Percentiles rank a stretch among this genome's conserved stretches.
Evolutionary conservation across 1,284 basidiomycete genomes (phyloP).

Genomic region (Ustilago curta): DNA sequence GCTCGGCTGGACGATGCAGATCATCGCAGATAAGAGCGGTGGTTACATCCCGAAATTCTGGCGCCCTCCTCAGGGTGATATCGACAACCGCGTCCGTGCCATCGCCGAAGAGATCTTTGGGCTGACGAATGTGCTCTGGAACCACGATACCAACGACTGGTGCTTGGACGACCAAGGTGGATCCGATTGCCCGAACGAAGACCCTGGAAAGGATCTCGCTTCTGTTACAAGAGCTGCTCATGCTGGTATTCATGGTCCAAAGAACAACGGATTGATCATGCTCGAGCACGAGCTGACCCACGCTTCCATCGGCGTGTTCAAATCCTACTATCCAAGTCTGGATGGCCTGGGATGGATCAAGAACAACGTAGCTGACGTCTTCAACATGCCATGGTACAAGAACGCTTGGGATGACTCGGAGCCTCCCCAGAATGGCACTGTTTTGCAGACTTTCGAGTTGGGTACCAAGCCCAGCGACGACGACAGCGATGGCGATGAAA

Average conservation of each 20-base stretch:
- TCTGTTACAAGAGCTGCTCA: conserved; percentile 44
- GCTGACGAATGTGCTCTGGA: conserved; percentile 65
- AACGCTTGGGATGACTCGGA: conserved; percentile 43
- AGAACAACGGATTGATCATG: conserved; percentile 78
- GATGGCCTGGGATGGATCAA: conserved; percentile 76
- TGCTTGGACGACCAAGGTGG: conserved; percentile 58
- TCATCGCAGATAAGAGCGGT: conserved; percentile 75
- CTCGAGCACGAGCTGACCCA: conserved; percentile 85
- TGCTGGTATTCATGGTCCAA: conserved; percentile 28
- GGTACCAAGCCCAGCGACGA: neutral
- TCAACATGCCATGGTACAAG: conserved; percentile 52
- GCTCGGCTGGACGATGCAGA: conserved; percentile 88
- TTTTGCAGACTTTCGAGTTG: conserved; percentile 30
- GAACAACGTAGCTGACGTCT: conserved; percentile 42
- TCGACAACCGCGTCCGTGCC: conserved; percentile 68
- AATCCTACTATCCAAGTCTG: conserved; percentile 77
- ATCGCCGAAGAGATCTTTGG: conserved; percentile 67
- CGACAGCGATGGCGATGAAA: no score
- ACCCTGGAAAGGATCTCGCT: conserved; percentile 36
- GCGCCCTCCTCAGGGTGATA: conserved; percentile 67
- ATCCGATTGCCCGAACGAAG: conserved; percentile 43
- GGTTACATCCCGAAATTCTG: conserved; percentile 70
- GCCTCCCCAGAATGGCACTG: conserved; percentile 26
- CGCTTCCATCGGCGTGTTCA: conserved; percentile 77
- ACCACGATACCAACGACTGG: conserved; percentile 65